These are phyloP conservation scores for Fusarium pininemorale DNA, from an alignment of 2,329 filamentous ascomycete species.

Conservation along the genomic window DNA sequence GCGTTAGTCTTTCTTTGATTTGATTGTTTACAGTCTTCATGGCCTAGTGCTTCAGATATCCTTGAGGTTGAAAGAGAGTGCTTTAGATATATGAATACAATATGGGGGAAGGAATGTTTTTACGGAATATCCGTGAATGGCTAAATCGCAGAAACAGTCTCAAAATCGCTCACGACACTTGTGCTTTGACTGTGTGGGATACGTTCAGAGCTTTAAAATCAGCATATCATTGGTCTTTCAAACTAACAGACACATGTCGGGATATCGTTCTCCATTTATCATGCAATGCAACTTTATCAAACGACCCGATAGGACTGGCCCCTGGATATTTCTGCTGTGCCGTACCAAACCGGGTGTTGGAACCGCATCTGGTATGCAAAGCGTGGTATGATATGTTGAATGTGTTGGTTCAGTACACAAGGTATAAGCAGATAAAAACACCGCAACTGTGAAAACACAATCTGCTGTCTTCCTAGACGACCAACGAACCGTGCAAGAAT, in stretches of 20 bases:
- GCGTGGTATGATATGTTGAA: neutral
- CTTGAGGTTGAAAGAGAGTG: neutral
- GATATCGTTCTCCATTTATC: neutral
- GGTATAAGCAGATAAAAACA: neutral
- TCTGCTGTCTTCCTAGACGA: neutral
- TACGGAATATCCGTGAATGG: too few relatives aligned
- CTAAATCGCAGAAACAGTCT: neutral
- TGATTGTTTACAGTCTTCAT: neutral
- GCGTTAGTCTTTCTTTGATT: neutral
- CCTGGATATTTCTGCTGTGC: neutral
- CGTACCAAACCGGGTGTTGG: neutral
- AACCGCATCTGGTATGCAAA: neutral
- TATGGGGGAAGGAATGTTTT: neutral
- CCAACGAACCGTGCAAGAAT: neutral
- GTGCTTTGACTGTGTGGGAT: fast-evolving
- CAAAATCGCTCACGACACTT: too few relatives aligned
- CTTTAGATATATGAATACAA: too few relatives aligned
- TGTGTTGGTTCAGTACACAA: neutral
- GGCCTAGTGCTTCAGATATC: neutral
- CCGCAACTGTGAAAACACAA: fast-evolving
- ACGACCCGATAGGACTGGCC: neutral
- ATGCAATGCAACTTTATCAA: neutral
- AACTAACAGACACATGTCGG: neutral
- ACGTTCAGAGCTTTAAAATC: neutral
- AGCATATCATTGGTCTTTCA: neutral